Percentiles rank a stretch among this genome's conserved stretches.
These are phyloP conservation scores for Cryptosporidium ubiquitum DNA, from an alignment of 169 alveolate species.

Conservation along the genomic window DNA sequence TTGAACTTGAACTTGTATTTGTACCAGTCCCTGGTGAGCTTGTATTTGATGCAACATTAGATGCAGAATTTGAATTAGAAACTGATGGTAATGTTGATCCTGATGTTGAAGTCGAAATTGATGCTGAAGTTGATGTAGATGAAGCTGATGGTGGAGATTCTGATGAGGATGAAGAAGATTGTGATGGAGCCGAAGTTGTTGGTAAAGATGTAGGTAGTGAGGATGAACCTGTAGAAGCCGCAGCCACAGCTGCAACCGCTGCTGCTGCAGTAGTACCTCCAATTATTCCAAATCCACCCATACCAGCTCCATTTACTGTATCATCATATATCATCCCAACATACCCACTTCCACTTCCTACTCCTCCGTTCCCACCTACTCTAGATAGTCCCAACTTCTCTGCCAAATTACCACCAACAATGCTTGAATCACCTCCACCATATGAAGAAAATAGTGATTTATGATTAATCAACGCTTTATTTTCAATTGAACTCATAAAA, in stretches of 20 bases:
- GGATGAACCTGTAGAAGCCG: background rate
- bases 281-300: background rate
- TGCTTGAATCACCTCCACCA: background rate
- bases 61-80: background rate
- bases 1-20: background rate
- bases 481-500: slow-evolving; percentile 24
- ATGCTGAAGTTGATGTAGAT: background rate
- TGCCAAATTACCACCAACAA: background rate
- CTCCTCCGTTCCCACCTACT: background rate
- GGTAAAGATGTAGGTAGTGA: no score
- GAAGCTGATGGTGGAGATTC: no score
- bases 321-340: background rate
- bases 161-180: no score
- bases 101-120: background rate
- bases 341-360: background rate
- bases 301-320: background rate
- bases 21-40: background rate
- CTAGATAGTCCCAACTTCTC: slow-evolving; percentile 43
- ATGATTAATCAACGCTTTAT: background rate
- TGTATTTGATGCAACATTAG: background rate
- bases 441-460: slow-evolving; percentile 36
- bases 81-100: background rate
- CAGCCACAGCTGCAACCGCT: background rate
- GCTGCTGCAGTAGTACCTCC: background rate
- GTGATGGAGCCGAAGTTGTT: no score